These are phyloP conservation scores for Penicillium mononematosum DNA, from an alignment of 495 filamentous ascomycete genomes.

Conservation along the genomic window DNA sequence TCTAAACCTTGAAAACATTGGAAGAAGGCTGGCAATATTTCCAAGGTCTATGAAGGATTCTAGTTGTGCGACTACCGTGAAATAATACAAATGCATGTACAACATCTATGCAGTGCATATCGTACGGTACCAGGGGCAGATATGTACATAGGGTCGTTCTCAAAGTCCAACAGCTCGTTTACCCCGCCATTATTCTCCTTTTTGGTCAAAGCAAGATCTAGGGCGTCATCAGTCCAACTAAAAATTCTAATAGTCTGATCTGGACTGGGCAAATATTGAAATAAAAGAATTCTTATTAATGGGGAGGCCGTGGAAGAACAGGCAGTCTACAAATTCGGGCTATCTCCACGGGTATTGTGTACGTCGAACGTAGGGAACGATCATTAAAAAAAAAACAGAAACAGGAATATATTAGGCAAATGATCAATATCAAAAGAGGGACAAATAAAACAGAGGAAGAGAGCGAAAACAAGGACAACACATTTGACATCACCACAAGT, in stretches of 20 bases:
- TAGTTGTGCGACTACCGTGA: not conserved
- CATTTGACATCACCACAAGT: not conserved
- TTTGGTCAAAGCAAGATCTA: not conserved
- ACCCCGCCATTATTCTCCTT: not conserved
- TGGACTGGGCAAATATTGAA: not conserved
- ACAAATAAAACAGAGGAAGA: not conserved
- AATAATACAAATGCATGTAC: not conserved
- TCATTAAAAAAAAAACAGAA: not conserved
- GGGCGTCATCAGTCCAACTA: constrained; percentile 10
- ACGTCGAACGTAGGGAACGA: not conserved
- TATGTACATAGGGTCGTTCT: not conserved
- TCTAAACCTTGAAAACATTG: too few relatives aligned
- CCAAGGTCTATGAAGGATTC: too few relatives aligned
- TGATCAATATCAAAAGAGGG: too few relatives aligned
- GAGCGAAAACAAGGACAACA: not conserved
- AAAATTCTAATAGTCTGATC: constrained; percentile 1
- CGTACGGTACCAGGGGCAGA: not conserved
- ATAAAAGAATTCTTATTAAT: not conserved
- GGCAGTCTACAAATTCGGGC: not conserved
- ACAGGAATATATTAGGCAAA: not conserved
- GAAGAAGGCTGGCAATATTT: too few relatives aligned
- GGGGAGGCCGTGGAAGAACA: not conserved
- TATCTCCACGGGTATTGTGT: not conserved
- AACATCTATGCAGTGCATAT: not conserved
- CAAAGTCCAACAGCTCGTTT: not conserved